A percentile compares a stretch with the other conserved stretches of the same genome.
These are phyloP conservation scores for Plasmopara viticola DNA, from an alignment of 352 stramenopile genomes.

Conservation along the genomic window DNA sequence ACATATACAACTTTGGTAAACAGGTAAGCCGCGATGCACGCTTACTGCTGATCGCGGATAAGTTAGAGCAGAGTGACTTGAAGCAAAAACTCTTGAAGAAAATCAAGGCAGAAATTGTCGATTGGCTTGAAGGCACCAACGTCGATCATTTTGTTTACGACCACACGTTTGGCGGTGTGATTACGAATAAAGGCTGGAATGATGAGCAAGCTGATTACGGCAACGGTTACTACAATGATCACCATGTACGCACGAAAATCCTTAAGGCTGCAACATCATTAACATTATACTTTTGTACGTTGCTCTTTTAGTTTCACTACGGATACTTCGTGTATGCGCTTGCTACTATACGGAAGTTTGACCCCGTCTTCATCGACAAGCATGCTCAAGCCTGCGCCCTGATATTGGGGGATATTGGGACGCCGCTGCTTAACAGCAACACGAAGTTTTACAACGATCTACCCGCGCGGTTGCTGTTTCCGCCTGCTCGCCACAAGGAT, in stretches of 20 bases:
- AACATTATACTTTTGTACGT: conserved; percentile 7
- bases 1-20: conserved; percentile 82
- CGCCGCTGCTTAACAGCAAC: conserved; percentile 34
- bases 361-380: conserved; percentile 58
- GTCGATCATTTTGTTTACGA: conserved; percentile 87
- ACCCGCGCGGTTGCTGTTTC: conserved; percentile 60
- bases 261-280: conserved; percentile 1
- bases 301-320: conserved; percentile 89
- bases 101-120: conserved; percentile 45
- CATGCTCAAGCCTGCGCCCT: conserved; percentile 49
- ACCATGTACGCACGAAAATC: conserved; percentile 40
- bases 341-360: conserved; percentile 67
- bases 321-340: conserved; percentile 89
- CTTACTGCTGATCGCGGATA: conserved; percentile 70
- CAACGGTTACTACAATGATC: conserved; percentile 87
- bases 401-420: conserved; percentile 65
- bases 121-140: conserved; percentile 64
- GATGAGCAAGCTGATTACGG: conserved; percentile 66
- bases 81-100: conserved; percentile 43
- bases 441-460: conserved; percentile 53
- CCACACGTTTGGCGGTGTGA: conserved; percentile 86
- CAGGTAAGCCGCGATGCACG: conserved; percentile 65
- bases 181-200: conserved; percentile 79
- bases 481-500: conserved; percentile 90
- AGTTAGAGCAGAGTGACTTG: conserved; percentile 47